Conservation (phyloP, 495 filamentous ascomycete genomes). For the Glonium stellatum region DNA sequence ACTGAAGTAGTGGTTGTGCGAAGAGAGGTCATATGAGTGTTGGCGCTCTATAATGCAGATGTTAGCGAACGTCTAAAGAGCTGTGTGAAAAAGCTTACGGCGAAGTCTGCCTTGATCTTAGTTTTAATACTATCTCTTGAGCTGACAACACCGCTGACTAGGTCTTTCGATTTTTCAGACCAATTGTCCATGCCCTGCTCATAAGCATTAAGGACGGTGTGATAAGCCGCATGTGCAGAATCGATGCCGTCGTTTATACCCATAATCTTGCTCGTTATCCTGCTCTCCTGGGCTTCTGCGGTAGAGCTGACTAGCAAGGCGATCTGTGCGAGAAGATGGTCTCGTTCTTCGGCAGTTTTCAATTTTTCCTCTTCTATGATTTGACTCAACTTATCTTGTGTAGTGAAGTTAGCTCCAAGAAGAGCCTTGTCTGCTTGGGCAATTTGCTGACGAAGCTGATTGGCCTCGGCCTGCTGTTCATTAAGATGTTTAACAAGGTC, state of each 20-base stretch:
- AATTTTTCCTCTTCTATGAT: slow-evolving; percentile 68
- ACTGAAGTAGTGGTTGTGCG: slow-evolving; percentile 76
- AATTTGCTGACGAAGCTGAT: slow-evolving; percentile 62
- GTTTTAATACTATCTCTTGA: slow-evolving; percentile 70
- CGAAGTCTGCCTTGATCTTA: slow-evolving; percentile 83
- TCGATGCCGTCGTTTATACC: slow-evolving; percentile 55
- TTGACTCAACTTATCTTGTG: slow-evolving; percentile 60
- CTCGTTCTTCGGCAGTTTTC: slow-evolving; percentile 66
- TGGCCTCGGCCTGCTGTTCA: slow-evolving; percentile 71
- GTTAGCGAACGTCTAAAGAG: slow-evolving; percentile 23
- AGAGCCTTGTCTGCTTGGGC: slow-evolving; percentile 57
- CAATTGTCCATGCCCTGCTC: slow-evolving; percentile 66
- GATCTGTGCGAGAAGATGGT: slow-evolving; percentile 68
- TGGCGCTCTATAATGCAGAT: slow-evolving; percentile 51
- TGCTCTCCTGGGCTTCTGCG: slow-evolving; percentile 61
- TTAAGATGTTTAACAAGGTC: slow-evolving; percentile 63
- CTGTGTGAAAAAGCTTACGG: slow-evolving; percentile 46
- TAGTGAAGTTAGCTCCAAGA: slow-evolving; percentile 57
- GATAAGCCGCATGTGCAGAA: slow-evolving; percentile 40
- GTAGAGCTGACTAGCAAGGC: slow-evolving; percentile 64
- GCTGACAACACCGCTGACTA: slow-evolving; percentile 62
- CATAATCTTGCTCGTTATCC: slow-evolving; percentile 58
- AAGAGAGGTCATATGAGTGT: slow-evolving; percentile 71
- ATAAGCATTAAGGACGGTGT: slow-evolving; percentile 61
- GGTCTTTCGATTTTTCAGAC: slow-evolving; percentile 58